These are phyloP conservation scores for Chlorociboria aeruginascens DNA, from an alignment of 495 filamentous ascomycete genomes.

Conservation along the genomic window DNA sequence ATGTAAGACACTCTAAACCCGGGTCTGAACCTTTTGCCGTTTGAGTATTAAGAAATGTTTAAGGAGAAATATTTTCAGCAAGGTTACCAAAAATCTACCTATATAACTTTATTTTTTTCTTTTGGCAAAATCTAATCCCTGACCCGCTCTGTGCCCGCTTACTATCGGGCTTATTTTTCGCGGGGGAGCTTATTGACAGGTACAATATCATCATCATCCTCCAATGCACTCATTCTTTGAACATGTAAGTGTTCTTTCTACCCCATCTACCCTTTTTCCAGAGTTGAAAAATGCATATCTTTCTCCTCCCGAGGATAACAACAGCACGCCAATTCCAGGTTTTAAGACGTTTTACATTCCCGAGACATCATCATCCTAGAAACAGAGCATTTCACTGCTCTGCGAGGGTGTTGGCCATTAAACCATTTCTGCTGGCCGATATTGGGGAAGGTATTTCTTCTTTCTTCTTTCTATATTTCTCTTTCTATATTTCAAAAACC, in stretches of 20 bases:
- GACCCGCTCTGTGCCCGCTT: too few species aligned
- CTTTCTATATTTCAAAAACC: neutral
- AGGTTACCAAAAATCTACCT: too few species aligned
- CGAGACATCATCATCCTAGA: conserved; percentile 16
- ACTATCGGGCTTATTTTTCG: conserved; percentile 7
- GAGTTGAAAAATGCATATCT: conserved; percentile 31
- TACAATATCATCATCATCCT: conserved; percentile 8
- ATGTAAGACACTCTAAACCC: too few species aligned
- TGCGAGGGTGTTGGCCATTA: conserved; percentile 46
- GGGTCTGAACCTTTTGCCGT: too few species aligned
- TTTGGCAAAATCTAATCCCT: too few species aligned
- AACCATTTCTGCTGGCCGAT: conserved; percentile 86
- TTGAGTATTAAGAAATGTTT: too few species aligned
- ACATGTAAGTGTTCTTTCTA: conserved; percentile 12
- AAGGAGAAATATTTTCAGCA: too few species aligned
- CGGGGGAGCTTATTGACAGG: neutral
- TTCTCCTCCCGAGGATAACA: conserved; percentile 28
- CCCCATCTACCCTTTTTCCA: conserved; percentile 2
- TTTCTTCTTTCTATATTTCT: neutral
- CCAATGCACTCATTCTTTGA: neutral
- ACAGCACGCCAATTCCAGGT: conserved; percentile 30
- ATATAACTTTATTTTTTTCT: too few species aligned
- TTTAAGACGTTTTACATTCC: conserved; percentile 22
- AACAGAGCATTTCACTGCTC: conserved; percentile 47
- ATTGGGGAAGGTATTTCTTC: conserved; percentile 75